Conservation (phyloP, 1,139 yeast species). For the Lipomyces yarrowii region DNA sequence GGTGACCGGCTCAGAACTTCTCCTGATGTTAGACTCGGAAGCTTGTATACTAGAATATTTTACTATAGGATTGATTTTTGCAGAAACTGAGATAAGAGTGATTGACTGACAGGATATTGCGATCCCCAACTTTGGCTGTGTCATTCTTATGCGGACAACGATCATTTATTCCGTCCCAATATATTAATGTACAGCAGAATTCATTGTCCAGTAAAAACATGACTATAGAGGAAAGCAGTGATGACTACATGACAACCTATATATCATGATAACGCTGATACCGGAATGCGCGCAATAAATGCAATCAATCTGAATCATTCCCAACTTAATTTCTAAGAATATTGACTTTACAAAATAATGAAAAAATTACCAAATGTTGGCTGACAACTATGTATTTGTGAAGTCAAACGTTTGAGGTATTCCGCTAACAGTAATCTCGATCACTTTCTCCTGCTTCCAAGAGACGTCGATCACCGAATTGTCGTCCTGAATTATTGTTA, state of each 20-base stretch:
- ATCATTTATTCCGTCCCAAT: not conserved
- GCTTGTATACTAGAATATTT: no score
- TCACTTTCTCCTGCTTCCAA: conserved; percentile 27
- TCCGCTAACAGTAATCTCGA: conserved; percentile 17
- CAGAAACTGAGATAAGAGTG: no score
- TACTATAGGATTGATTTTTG: no score
- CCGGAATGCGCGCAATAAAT: not conserved
- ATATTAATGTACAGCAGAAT: not conserved
- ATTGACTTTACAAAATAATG: not conserved
- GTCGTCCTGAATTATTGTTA: conserved; percentile 7
- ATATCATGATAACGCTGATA: not conserved
- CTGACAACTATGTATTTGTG: conserved; percentile 13
- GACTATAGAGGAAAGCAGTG: no score
- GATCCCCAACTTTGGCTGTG: no score
- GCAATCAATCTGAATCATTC: not conserved
- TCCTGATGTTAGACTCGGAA: no score
- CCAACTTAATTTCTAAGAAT: not conserved
- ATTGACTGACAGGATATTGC: no score
- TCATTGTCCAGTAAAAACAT: not conserved
- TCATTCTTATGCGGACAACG: not conserved
- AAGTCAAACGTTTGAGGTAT: conserved; percentile 22
- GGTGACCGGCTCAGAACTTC: no score
- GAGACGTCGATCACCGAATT: conserved; percentile 7
- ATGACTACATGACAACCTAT: no score
- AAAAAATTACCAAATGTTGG: not conserved